Evolutionary conservation across 2,329 filamentous ascomycete species (phyloP).

Genomic region (Graphilbum ipis-grandicollis): DNA sequence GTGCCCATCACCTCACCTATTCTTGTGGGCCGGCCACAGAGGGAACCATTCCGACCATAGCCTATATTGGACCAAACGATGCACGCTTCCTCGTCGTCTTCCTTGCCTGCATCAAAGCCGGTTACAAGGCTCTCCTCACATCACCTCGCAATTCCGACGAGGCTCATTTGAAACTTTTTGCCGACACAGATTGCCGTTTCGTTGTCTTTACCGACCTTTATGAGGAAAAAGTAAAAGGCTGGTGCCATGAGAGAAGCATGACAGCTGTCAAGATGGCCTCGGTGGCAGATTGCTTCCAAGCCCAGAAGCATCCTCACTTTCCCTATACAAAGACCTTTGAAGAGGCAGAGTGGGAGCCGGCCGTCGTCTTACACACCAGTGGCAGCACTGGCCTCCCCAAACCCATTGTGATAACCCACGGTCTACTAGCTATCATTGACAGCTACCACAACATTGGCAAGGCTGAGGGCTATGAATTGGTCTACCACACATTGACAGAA

Average conservation of each 20-base stretch:
- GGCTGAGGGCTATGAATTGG: too few species aligned
- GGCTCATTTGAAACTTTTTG: slow-evolving; percentile 25
- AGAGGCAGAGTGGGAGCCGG: slow-evolving; percentile 22
- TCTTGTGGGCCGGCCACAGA: not conserved
- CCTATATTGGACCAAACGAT: slow-evolving; percentile 25
- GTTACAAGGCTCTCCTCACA: slow-evolving; percentile 12
- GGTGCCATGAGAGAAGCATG: slow-evolving; percentile 18
- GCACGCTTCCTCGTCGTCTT: slow-evolving; percentile 13
- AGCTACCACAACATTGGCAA: not conserved
- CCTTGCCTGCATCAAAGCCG: slow-evolving; percentile 15
- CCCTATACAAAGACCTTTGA: slow-evolving; percentile 16
- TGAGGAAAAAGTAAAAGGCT: slow-evolving; percentile 3
- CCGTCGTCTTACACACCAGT: slow-evolving; percentile 25
- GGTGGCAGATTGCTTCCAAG: not conserved
- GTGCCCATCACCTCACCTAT: not conserved
- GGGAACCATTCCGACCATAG: slow-evolving; percentile 19
- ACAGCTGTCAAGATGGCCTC: not conserved
- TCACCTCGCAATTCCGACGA: slow-evolving; percentile 27
- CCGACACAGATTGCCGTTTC: slow-evolving; percentile 22
- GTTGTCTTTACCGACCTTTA: slow-evolving; percentile 17
- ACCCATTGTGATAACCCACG: slow-evolving; percentile 22
- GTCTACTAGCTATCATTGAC: slow-evolving; percentile 20
- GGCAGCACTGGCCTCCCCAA: slow-evolving; percentile 29
- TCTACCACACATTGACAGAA: too few species aligned
- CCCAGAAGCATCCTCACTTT: not conserved